These are phyloP conservation scores for Nicotiana paniculata DNA, from an alignment of 257 asterid species.

Conservation along the genomic window DNA sequence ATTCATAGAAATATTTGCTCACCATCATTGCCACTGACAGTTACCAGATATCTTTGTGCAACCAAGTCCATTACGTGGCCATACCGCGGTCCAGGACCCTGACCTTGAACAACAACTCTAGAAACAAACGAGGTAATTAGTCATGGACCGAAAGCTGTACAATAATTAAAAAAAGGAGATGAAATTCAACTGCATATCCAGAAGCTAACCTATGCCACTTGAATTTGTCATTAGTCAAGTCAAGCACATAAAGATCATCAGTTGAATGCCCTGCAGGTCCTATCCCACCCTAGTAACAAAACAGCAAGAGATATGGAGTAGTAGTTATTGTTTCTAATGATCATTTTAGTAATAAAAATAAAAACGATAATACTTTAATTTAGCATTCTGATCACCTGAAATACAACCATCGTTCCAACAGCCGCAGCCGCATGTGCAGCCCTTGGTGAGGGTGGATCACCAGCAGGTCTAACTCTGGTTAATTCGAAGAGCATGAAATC, in stretches of 20 bases:
- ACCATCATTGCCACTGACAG: conserved; percentile 96
- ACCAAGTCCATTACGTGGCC: conserved; percentile 99
- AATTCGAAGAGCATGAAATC: conserved; percentile 16
- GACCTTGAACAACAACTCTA: conserved; percentile 98
- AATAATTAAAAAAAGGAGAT: not conserved
- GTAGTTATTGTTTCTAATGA: not conserved
- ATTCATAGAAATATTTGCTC: conserved; percentile 20
- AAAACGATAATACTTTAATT: not conserved
- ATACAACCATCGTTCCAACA: conserved; percentile 97
- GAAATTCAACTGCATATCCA: conserved; percentile 8
- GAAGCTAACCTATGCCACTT: conserved; percentile 92
- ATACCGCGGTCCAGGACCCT: conserved; percentile 96
- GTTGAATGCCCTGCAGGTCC: conserved; percentile 99
- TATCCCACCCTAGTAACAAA: conserved; percentile 78
- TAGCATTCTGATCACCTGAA: conserved; percentile 62
- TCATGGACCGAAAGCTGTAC: conserved; percentile 12
- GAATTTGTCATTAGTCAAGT: conserved; percentile 83
- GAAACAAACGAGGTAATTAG: conserved; percentile 21
- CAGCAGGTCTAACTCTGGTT: conserved; percentile 79
- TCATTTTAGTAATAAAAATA: not conserved
- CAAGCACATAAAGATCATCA: conserved; percentile 88
- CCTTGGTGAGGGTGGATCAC: conserved; percentile 99
- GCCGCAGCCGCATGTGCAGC: conserved; percentile 98
- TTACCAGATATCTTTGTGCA: conserved; percentile 88
- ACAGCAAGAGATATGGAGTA: conserved; percentile 4